Evolutionary conservation across 1,284 basidiomycete genomes (phyloP), one percentile per base, ranked within the genome.

Genomic region (Papiliotrema nemorosa): DNA sequence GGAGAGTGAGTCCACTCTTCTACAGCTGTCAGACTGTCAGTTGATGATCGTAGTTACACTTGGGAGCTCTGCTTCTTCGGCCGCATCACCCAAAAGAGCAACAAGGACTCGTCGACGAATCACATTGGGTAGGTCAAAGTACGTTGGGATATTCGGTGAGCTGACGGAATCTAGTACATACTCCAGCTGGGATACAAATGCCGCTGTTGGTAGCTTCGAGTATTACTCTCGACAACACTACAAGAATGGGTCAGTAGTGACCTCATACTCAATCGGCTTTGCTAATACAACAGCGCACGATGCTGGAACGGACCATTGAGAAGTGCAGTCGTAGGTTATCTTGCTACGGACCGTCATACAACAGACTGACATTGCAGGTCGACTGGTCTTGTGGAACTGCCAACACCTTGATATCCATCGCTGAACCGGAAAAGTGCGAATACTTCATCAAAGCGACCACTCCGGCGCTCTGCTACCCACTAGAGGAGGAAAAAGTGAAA

Each of bases 241-340:
- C 76, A 82, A 82, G 29, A 79, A 82, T 44, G 94, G 93, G 34
- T 76, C 68, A 49, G 66, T 49, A 27, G 31, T 33, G 39, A 7
- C 14, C n/a, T 5, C 10, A 37, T 13, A 25, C 12, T 42, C 55
- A 27, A 60, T 9, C 33, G 20, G 24, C 13, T 31, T 7, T 33
- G 31, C 46, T 56, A 20, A 52, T 37, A n/a, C 2, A 12, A 18
- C 54, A 73, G 72, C 35, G 78, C 87, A 1, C 84, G 85, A 69
- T 99, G 94, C 79, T 99, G 94, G 94, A 98, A 99, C 67, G 94
- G 94, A 0, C 94, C 94, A 1, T 82, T 87, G 59, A 84, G 73
- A 46, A 60, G 57, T 27, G 74, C 67, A 52, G 69, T 57, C 14
- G 64, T 64, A 47, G 63, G 50, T 14, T 31, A 31, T 31, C 29